Evolutionary conservation across 352 stramenopile species (phyloP).

Genomic region (Globisporangium cystogenes): DNA sequence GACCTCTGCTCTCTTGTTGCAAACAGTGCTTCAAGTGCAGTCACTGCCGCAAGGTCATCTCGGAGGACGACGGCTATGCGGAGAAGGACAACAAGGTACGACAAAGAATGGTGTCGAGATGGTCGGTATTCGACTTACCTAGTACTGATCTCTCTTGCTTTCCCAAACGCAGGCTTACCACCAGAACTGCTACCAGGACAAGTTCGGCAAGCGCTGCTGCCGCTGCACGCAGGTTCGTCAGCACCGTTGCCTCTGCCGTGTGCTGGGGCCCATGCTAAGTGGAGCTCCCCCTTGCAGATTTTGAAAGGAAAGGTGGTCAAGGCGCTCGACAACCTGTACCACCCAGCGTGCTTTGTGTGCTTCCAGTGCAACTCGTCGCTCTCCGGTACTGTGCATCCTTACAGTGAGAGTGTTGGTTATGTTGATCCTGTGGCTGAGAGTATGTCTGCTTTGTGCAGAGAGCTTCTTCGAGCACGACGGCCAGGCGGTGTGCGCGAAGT

Average conservation of each 20-base stretch:
- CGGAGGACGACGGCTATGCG: conserved; percentile 75
- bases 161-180: conserved; percentile 50
- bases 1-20: background rate
- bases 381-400: conserved; percentile 42
- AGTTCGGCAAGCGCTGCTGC: conserved; percentile 78
- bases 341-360: conserved; percentile 81
- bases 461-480: conserved; percentile 81
- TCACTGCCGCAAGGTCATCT: conserved; percentile 62
- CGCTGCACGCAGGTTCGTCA: conserved; percentile 53
- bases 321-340: conserved; percentile 78
- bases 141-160: too few species aligned
- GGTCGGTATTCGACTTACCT: too few species aligned
- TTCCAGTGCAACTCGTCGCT: conserved; percentile 70
- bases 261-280: background rate
- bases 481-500: conserved; percentile 70
- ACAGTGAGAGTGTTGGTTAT: background rate
- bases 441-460: conserved; percentile 28
- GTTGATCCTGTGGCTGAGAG: conserved; percentile 5
- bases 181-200: conserved; percentile 69
- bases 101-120: too few species aligned
- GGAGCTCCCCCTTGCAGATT: conserved; percentile 17
- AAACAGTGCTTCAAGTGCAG: conserved; percentile 77
- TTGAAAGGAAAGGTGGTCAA: conserved; percentile 86
- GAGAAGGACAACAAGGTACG: conserved; percentile 78
- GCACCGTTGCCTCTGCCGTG: background rate